Percentiles rank a stretch among this genome's conserved stretches.
These are phyloP conservation scores for Solanum ahanhuiri DNA, from an alignment of 257 asterid genomes.

Conservation along the genomic window DNA sequence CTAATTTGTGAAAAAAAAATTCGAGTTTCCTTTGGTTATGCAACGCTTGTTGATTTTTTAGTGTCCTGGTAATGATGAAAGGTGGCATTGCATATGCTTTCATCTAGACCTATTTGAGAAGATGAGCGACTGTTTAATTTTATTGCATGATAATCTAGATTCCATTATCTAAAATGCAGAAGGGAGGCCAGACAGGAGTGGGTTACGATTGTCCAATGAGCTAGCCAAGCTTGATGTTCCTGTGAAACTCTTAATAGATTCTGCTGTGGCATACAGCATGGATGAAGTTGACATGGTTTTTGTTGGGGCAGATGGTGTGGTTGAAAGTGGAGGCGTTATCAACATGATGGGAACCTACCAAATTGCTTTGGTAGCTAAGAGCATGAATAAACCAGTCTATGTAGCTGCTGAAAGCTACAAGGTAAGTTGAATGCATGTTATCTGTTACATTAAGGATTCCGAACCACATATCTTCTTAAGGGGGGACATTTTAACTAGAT, in stretches of 20 bases:
- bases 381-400: conserved; percentile 93
- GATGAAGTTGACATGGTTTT: conserved; percentile 94
- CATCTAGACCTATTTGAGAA: neutral
- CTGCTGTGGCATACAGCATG: conserved; percentile 95
- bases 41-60: neutral
- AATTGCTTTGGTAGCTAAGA: conserved; percentile 84
- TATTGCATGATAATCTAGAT: neutral
- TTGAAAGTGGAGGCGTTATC: conserved; percentile 89
- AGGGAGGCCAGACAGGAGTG: conserved; percentile 91
- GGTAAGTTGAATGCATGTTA: conserved; percentile 22
- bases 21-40: neutral
- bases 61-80: neutral
- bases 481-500: neutral
- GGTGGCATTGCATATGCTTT: neutral
- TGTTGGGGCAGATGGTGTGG: conserved; percentile 95
- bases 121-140: neutral
- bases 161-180: conserved; percentile 40
- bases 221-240: conserved; percentile 85
- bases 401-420: conserved; percentile 96
- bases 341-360: conserved; percentile 99
- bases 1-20: conserved; percentile 4
- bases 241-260: conserved; percentile 84
- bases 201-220: conserved; percentile 70
- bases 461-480: neutral
- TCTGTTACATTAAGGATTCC: neutral